These are phyloP conservation scores for Tetrapisispora namnaoensis DNA, from an alignment of 805 yeast species.

Conservation along the genomic window DNA sequence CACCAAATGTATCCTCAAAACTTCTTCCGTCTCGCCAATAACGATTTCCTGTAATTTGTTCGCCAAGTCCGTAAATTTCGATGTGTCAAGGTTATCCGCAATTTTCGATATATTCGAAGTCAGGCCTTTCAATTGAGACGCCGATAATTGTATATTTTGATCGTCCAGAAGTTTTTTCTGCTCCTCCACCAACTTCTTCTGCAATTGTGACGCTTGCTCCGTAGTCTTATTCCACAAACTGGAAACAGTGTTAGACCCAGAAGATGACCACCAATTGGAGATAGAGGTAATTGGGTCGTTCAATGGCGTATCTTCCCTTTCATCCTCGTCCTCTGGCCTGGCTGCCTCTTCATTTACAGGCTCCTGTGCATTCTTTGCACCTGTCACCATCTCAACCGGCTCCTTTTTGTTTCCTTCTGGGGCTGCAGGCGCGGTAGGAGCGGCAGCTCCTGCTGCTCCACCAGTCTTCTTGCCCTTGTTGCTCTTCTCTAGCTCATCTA, in stretches of 20 bases:
- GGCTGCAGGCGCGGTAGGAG: too few relatives aligned
- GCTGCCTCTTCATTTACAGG: slow-evolving; percentile 6
- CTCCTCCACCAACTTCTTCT: slow-evolving; percentile 29
- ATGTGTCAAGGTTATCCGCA: slow-evolving; percentile 6
- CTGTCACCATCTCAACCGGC: slow-evolving; percentile 11
- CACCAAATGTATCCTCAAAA: slow-evolving; percentile 51
- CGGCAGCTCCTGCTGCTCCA: slow-evolving; percentile 2
- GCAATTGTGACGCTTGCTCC: slow-evolving; percentile 34
- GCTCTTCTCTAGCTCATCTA: slow-evolving; percentile 62
- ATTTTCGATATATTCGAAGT: slow-evolving; percentile 14
- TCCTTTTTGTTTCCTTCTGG: slow-evolving; percentile 6
- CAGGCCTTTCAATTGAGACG: not conserved
- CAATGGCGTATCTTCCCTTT: slow-evolving; percentile 16
- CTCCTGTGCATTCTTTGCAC: slow-evolving; percentile 12
- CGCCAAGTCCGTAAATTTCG: slow-evolving; percentile 25
- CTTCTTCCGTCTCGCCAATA: slow-evolving; percentile 39
- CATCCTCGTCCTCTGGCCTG: slow-evolving; percentile 11
- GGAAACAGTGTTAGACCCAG: slow-evolving; percentile 56
- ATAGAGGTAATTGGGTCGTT: slow-evolving; percentile 57
- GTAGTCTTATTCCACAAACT: slow-evolving; percentile 60
- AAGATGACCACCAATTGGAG: slow-evolving; percentile 66
- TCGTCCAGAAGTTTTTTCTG: slow-evolving; percentile 23
- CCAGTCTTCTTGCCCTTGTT: slow-evolving; percentile 29
- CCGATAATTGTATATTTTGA: not conserved
- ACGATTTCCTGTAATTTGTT: slow-evolving; percentile 26